Evolutionary conservation across 164 flowering plant species (phyloP), one percentile per base, ranked within the genome.

Genomic region (Umbellularia californica): DNA sequence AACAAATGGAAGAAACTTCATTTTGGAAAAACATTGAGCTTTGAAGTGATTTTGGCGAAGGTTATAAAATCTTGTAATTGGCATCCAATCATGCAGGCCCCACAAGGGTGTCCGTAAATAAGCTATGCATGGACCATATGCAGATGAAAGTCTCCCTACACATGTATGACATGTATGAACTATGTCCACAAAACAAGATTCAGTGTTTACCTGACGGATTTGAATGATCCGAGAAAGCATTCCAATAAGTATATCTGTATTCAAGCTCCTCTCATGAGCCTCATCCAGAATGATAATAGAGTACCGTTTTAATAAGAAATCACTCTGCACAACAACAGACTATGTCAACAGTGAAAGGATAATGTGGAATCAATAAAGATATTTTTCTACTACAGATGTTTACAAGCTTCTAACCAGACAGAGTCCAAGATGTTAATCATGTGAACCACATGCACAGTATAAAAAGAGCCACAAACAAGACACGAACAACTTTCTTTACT

Each of bases 181-280:
- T 41, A 41, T 41, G 47, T 41, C 47, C 10, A 41, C 47, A 41
- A 41, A 41, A 41, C 47, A 41, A 41, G 47, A 41, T 41, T 41
- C 47, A 9, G 17, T 20, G 58, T 68, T 80, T 69, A 93, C 98
- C 91, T 93, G 91, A 22, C 99, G 97, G 64, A 79, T 24, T 79
- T 35, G 72, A 75, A 93, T 77, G 24, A 87, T 80, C 78, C 98
- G 92, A 27, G 99, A 94, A 78, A 96, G 91, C 93, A 96, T 89
- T 76, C 98, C 99, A 77, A 90, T 89, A 52, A 94, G 96, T 70
- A 96, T 96, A 81, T 96, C 99, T 27, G 98, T 96, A 80, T 94
- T 92, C 88, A 96, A 77, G 86, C 98, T 94, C 77, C 99, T 89
- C 80, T 94, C 98, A 83, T 96, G 99, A 80, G 97, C 99, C 85